Percentiles rank a stretch among this genome's conserved stretches.
These are phyloP conservation scores for Echites panduratus DNA, from an alignment of 257 asterid species.

Conservation along the genomic window DNA sequence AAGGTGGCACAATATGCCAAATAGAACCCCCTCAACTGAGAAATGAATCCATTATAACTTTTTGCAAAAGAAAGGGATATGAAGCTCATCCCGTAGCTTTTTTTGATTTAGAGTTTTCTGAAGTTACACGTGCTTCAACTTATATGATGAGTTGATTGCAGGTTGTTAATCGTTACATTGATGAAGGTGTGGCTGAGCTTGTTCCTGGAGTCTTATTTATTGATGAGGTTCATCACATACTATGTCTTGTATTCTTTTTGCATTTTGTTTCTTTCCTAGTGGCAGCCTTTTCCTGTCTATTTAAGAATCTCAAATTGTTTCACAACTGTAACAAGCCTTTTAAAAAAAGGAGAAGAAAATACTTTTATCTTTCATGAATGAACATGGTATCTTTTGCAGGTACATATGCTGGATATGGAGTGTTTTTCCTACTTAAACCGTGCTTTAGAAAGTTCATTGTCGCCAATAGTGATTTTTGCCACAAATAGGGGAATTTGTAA, in stretches of 20 bases:
- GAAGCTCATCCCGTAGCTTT: neutral
- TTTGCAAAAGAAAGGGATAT: neutral
- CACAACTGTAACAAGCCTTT: neutral
- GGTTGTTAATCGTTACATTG: slow-evolving; percentile 90
- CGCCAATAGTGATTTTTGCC: slow-evolving; percentile 93
- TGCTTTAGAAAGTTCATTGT: slow-evolving; percentile 77
- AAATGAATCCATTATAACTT: neutral
- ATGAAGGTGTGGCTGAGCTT: slow-evolving; percentile 92
- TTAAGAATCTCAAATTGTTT: neutral
- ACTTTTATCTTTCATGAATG: neutral
- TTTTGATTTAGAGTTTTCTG: neutral
- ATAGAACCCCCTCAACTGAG: neutral
- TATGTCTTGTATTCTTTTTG: neutral
- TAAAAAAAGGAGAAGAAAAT: neutral
- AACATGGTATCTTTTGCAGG: slow-evolving; percentile 34
- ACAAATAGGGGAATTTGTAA: slow-evolving; percentile 87
- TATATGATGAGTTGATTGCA: slow-evolving; percentile 23
- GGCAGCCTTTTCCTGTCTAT: neutral
- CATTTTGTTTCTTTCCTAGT: neutral
- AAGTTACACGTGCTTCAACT: neutral
- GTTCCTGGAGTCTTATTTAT: slow-evolving; percentile 95
- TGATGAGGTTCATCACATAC: slow-evolving; percentile 56
- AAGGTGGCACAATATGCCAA: neutral
- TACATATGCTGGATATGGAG: slow-evolving; percentile 95
- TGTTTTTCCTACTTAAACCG: slow-evolving; percentile 89